Evolutionary conservation across 345 rosid species (phyloP).

Genomic region (Eucalyptus camaldulensis): DNA sequence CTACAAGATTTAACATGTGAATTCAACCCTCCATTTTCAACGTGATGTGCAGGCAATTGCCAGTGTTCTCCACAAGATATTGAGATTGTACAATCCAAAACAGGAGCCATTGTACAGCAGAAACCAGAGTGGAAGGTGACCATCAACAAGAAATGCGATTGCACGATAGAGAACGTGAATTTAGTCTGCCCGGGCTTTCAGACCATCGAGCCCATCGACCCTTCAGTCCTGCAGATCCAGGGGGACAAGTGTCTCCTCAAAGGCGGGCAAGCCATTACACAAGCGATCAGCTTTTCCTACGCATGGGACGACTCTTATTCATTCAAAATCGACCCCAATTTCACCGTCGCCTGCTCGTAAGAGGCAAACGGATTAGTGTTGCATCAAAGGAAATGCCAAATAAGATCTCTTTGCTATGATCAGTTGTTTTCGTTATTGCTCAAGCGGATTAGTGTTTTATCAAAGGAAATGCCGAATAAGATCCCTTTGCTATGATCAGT

Average conservation of each 20-base stretch:
- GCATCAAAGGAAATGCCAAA: background rate
- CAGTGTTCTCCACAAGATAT: background rate
- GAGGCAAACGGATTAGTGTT: background rate
- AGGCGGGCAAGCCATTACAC: background rate
- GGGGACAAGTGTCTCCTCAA: background rate
- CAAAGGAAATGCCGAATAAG: background rate
- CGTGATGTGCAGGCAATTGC: background rate
- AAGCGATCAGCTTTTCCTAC: background rate
- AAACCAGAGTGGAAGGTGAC: slow-evolving; percentile 2
- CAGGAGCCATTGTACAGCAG: background rate
- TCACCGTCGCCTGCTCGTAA: background rate
- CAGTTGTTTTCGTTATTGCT: background rate
- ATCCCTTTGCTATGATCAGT: background rate
- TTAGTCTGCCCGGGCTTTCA: slow-evolving; percentile 5
- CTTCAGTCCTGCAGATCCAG: background rate
- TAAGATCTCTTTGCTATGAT: background rate
- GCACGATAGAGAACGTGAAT: background rate
- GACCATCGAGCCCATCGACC: background rate
- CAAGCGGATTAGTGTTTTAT: background rate
- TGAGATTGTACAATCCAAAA: background rate
- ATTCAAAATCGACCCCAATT: background rate
- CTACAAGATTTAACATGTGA: background rate
- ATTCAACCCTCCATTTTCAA: background rate
- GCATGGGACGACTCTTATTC: background rate
- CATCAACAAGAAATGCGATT: background rate